Evolutionary conservation across 371 early-diverging fungal genomes (phyloP).

Genomic region (Mucor circinelloides): DNA sequence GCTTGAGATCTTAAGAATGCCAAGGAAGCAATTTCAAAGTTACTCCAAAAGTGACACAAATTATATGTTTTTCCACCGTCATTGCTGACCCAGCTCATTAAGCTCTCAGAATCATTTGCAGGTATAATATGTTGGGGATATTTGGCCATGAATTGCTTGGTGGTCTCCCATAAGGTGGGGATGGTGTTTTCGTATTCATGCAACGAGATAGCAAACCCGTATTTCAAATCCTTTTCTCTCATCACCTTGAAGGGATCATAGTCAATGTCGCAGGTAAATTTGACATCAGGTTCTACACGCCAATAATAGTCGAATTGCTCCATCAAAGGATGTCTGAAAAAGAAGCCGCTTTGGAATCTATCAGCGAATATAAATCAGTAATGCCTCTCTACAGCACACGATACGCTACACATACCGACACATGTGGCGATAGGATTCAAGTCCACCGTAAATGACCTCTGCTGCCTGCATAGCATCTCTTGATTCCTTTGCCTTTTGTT

Average conservation of each 20-base stretch:
- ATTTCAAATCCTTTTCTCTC: slow-evolving; percentile 76
- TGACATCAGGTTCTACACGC: slow-evolving; percentile 94
- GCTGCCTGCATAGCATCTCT: slow-evolving; percentile 58
- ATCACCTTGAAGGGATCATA: slow-evolving; percentile 92
- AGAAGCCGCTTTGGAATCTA: slow-evolving; percentile 68
- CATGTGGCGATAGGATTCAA: slow-evolving; percentile 93
- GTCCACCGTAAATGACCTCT: slow-evolving; percentile 82
- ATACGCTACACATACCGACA: slow-evolving; percentile 61
- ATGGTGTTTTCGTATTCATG: slow-evolving; percentile 81
- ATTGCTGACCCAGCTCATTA: slow-evolving; percentile 40
- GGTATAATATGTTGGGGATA: slow-evolving; percentile 51
- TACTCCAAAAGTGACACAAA: slow-evolving; percentile 95
- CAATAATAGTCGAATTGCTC: slow-evolving; percentile 87
- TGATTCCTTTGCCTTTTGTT: slow-evolving; percentile 54
- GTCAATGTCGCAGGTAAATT: slow-evolving; percentile 87
- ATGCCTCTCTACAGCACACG: neutral
- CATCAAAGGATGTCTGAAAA: slow-evolving; percentile 74
- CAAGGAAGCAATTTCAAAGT: slow-evolving; percentile 93
- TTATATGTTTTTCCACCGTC: slow-evolving; percentile 58
- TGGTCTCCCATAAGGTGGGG: slow-evolving; percentile 77
- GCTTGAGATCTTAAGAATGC: slow-evolving; percentile 73
- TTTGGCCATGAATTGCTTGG: slow-evolving; percentile 55
- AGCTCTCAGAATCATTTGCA: slow-evolving; percentile 30
- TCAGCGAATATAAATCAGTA: neutral
- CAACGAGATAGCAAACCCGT: slow-evolving; percentile 81